Conservation (phyloP, 129 eudicot species). For the Saposhnikovia divaricata region DNA sequence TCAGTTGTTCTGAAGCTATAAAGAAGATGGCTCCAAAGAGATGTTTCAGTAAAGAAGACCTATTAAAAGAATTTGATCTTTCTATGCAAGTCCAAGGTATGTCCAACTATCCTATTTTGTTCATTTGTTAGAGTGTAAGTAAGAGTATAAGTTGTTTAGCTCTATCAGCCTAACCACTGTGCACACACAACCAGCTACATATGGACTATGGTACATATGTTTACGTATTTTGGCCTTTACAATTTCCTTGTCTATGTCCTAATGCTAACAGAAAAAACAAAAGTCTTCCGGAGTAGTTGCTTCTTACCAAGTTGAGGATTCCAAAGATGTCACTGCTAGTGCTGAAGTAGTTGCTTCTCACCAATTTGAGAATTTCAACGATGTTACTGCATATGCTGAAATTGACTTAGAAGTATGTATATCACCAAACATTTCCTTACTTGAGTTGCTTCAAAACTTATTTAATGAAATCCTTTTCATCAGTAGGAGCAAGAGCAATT, state of each 20-base stretch:
- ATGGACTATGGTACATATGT: neutral
- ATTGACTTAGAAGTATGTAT: constrained; percentile 2
- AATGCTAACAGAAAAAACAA: neutral
- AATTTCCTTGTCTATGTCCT: neutral
- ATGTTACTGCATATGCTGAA: neutral
- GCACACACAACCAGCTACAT: neutral
- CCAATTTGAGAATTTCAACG: neutral
- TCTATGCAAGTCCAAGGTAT: constrained; percentile 1
- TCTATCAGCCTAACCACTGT: neutral
- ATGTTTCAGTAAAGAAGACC: neutral
- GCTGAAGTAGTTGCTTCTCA: neutral
- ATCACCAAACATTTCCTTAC: neutral
- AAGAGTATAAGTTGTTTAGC: no score
- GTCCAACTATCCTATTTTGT: neutral
- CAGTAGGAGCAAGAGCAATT: constrained; percentile 4
- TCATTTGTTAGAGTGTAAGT: neutral
- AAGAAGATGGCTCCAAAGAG: constrained; percentile 3
- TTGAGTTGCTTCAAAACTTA: neutral
- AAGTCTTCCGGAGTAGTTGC: neutral
- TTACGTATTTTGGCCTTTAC: neutral
- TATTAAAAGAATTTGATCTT: neutral
- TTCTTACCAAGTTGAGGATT: neutral
- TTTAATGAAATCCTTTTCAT: neutral
- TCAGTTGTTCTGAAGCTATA: neutral
- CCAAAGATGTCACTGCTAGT: neutral